Evolutionary conservation across 805 yeast genomes (phyloP), one percentile per base, ranked within the genome.

Genomic region (Kuraishia molischiana): DNA sequence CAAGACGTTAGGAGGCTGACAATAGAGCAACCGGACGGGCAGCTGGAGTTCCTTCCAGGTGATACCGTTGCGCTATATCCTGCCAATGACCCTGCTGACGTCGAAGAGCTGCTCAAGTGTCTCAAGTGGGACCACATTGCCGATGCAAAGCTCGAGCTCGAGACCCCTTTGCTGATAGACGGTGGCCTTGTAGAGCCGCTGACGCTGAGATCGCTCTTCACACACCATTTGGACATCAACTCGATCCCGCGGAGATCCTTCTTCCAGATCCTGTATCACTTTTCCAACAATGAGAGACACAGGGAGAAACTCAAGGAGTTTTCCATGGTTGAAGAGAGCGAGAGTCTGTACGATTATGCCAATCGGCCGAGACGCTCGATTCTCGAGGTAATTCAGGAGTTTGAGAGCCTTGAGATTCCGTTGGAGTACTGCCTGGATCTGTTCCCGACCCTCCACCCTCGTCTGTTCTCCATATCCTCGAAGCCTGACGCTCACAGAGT

Each of bases 331-430:
- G 80, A 80, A 32, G 86, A 84, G 36, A 72, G 81, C 37, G 87
- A 90, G 52, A 95, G 85, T 38, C 58, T 89, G 33, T 90, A 77
- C 54, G 79, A 90, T 55, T 92, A 92, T 56, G 94, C 94, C n/a
- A 84, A 86, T 52, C 64, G 97, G 41, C 97, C 97, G 4, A 69
- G 96, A 44, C 59, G 99, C 46, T 86, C 95, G 36, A 71, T 89
- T 3, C 52, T 87, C 18, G 99, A 92, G 54, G 82, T 84, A 0
- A 54, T 92, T 5, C 69, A 76, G 37, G 99, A 92, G 53, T 92
- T 92, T 52, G 77, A 73, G 43, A 72, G 85, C 4, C 64, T 92
- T 31, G 67, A 59, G 35, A 75, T 92, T 21, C 97, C 98, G 1
- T 52, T 84, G 26, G 80, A 75, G 40, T 80, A 82, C 50, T 48